A percentile compares a stretch with the other conserved stretches of the same genome.
Conservation (phyloP, 2,329 filamentous ascomycete genomes). For the Fusarium irregulare region DNA sequence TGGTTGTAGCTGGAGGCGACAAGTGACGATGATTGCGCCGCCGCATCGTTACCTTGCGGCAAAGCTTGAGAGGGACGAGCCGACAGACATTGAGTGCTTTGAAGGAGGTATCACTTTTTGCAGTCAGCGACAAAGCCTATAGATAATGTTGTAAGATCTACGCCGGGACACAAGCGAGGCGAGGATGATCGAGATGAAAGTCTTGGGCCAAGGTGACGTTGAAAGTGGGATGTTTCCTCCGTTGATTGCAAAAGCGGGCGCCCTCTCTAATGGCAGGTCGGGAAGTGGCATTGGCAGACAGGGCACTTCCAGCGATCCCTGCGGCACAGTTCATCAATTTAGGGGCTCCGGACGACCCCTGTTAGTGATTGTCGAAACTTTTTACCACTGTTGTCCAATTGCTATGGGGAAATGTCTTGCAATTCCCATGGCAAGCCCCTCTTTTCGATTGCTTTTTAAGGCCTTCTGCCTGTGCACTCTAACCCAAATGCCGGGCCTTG, state of each 20-base stretch:
- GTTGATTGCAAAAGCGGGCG: conserved; percentile 16
- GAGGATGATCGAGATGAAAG: conserved; percentile 10
- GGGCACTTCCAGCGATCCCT: conserved; percentile 11
- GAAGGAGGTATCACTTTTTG: not conserved
- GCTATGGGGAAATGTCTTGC: conserved; percentile 10
- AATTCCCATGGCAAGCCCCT: not conserved
- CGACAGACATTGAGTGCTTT: conserved; percentile 15
- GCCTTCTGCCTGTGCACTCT: conserved; percentile 13
- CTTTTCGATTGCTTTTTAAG: conserved; percentile 1
- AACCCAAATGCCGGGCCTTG: not conserved
- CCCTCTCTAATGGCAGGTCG: not conserved
- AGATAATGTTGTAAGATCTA: not conserved
- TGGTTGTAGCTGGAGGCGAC: not conserved
- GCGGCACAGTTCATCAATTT: conserved; percentile 22
- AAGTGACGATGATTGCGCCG: conserved; percentile 12
- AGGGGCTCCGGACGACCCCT: not conserved
- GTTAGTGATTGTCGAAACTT: not conserved
- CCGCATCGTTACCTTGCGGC: conserved; percentile 33
- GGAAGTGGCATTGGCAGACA: conserved; percentile 1
- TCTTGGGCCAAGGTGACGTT: conserved; percentile 22
- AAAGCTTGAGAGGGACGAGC: not conserved
- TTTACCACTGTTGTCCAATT: not conserved
- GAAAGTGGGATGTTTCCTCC: conserved; percentile 24
- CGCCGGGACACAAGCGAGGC: not conserved
- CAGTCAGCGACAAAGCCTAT: not conserved